Evolutionary conservation across 306 rosid species (phyloP).

Genomic region (Cicer arietinum): DNA sequence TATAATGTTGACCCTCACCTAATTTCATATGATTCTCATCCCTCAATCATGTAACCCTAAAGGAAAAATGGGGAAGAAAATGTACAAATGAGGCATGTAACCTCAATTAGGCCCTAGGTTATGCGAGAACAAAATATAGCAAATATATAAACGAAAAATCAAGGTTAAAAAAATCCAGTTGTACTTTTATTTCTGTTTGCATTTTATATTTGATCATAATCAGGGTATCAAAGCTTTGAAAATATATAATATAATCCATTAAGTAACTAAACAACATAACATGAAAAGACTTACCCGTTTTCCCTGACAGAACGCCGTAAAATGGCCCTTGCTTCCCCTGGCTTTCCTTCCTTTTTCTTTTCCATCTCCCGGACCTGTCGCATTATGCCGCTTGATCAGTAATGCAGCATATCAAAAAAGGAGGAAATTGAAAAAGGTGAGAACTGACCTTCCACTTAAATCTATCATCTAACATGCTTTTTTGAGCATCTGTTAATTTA

Average conservation of each 20-base stretch:
- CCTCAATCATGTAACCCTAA: no score
- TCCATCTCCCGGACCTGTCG: conserved; percentile 94
- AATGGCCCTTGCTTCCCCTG: conserved; percentile 95
- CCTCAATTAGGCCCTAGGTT: no score
- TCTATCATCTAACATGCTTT: conserved; percentile 95
- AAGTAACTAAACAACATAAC: not conserved
- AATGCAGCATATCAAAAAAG: conserved; percentile 22
- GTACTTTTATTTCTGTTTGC: not conserved
- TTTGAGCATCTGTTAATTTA: conserved; percentile 96
- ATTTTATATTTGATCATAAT: conserved; percentile 6
- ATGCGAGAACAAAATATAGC: no score
- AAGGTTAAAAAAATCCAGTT: conserved; percentile 20
- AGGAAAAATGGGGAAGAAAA: no score
- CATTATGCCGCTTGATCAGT: conserved; percentile 38
- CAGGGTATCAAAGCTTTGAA: not conserved
- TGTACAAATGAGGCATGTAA: no score
- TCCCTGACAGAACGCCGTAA: conserved; percentile 92
- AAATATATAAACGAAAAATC: not conserved
- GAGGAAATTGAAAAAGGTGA: conserved; percentile 8
- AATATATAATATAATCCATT: not conserved
- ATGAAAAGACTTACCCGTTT: conserved; percentile 60
- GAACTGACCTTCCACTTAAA: conserved; percentile 93
- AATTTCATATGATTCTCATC: no score
- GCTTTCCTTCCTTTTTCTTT: conserved; percentile 95
- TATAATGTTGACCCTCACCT: no score